These are phyloP conservation scores for Diaporthe vaccinii DNA, from an alignment of 2,329 filamentous ascomycete species.

Conservation along the genomic window DNA sequence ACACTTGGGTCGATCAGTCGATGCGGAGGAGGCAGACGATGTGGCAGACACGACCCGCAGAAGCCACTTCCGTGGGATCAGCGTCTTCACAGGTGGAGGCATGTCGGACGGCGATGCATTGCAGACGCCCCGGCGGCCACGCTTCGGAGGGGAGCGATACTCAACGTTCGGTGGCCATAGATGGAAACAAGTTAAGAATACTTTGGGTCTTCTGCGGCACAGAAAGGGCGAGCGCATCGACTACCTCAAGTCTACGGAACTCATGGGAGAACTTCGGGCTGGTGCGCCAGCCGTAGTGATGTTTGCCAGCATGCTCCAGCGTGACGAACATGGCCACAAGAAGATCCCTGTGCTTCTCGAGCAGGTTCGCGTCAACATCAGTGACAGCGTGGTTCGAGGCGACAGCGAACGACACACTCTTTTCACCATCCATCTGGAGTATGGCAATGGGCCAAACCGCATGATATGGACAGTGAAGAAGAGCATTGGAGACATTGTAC, in stretches of 20 bases:
- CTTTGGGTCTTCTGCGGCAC: conserved; percentile 82
- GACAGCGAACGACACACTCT: conserved; percentile 80
- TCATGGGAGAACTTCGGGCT: conserved; percentile 94
- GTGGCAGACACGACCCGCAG: conserved; percentile 30
- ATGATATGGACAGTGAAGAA: conserved; percentile 97
- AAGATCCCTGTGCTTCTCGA: conserved; percentile 95
- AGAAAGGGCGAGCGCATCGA: conserved; percentile 92
- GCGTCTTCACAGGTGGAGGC: conserved; percentile 74
- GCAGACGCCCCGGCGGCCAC: conserved; percentile 64
- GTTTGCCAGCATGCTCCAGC: conserved; percentile 96
- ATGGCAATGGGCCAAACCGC: conserved; percentile 92
- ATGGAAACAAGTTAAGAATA: conserved; percentile 95
- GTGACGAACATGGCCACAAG: conserved; percentile 95
- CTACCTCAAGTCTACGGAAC: conserved; percentile 93
- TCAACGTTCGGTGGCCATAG: conserved; percentile 83
- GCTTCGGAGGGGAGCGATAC: conserved; percentile 75
- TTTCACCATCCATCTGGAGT: conserved; percentile 94
- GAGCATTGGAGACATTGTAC: conserved; percentile 89
- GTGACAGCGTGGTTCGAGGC: conserved; percentile 79
- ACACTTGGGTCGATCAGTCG: conserved; percentile 50
- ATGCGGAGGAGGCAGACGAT: conserved; percentile 65
- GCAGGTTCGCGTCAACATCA: conserved; percentile 90
- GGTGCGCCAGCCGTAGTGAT: conserved; percentile 94
- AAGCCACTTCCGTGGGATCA: conserved; percentile 76
- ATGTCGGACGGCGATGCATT: conserved; percentile 74